Conservation (phyloP, 2,329 filamentous ascomycete species). For the Aspergillus sclerotialis region DNA sequence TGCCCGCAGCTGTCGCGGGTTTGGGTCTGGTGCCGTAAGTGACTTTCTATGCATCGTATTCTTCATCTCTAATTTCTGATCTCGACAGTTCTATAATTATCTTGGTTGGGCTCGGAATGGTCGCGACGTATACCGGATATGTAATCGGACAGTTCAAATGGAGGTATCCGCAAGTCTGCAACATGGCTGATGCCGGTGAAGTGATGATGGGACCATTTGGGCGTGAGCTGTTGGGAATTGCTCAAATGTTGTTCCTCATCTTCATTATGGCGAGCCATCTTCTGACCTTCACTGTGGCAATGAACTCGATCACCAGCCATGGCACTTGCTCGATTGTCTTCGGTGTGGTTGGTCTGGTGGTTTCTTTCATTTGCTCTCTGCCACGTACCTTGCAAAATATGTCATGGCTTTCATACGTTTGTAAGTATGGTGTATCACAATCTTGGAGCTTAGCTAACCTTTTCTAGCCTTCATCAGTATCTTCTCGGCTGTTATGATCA, state of each 20-base stretch:
- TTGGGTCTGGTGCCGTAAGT: slow-evolving; percentile 47
- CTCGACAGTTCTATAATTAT: slow-evolving; percentile 43
- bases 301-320: slow-evolving; percentile 57
- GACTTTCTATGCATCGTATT: too few relatives aligned
- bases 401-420: slow-evolving; percentile 55
- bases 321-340: slow-evolving; percentile 59
- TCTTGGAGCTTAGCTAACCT: slow-evolving; percentile 1
- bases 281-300: slow-evolving; percentile 62
- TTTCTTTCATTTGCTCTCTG: slow-evolving; percentile 54
- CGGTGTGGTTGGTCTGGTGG: slow-evolving; percentile 50
- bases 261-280: slow-evolving; percentile 68
- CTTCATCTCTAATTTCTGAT: too few relatives aligned
- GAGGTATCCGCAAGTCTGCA: slow-evolving; percentile 52
- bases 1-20: slow-evolving; percentile 47
- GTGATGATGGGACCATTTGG: slow-evolving; percentile 55
- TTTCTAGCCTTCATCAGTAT: slow-evolving; percentile 55
- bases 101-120: slow-evolving; percentile 45
- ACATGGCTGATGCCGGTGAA: slow-evolving; percentile 61
- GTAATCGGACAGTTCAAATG: slow-evolving; percentile 55
- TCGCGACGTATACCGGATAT: slow-evolving; percentile 56
- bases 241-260: slow-evolving; percentile 57
- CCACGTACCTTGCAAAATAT: slow-evolving; percentile 58
- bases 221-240: slow-evolving; percentile 55
- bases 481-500: slow-evolving; percentile 55
- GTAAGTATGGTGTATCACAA: slow-evolving; percentile 9